These are phyloP conservation scores for Delitschia confertaspora DNA, from an alignment of 495 filamentous ascomycete species.

Conservation along the genomic window DNA sequence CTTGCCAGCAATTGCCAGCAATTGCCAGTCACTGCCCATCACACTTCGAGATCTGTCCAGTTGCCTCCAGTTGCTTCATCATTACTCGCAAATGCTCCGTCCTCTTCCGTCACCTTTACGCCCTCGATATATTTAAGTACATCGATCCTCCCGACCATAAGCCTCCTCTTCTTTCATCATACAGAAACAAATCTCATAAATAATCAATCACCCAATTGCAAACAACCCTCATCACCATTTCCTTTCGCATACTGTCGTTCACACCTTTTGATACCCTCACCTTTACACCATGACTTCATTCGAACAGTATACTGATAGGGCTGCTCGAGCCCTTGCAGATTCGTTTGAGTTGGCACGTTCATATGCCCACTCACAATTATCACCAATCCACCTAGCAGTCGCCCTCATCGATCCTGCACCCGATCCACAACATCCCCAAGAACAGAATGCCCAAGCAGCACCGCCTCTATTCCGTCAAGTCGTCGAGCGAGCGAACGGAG, in stretches of 20 bases:
- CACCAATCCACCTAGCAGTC: conserved; percentile 81
- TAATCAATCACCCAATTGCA: conserved; percentile 1
- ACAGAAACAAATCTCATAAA: background rate
- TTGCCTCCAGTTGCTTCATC: conserved; percentile 9
- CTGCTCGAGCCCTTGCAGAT: conserved; percentile 77
- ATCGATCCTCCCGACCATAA: background rate
- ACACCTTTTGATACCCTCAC: background rate
- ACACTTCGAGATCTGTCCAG: too few relatives aligned
- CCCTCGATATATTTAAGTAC: conserved; percentile 10
- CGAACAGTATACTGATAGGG: conserved; percentile 87
- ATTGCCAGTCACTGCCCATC: too few relatives aligned
- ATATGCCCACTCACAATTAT: conserved; percentile 82
- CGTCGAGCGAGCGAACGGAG: conserved; percentile 85
- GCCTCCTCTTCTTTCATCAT: background rate
- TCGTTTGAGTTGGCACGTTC: conserved; percentile 73
- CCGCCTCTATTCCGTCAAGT: conserved; percentile 85
- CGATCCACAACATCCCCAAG: conserved; percentile 69
- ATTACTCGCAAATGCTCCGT: background rate
- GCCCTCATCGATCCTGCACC: conserved; percentile 74
- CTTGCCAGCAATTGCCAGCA: conserved; percentile 8
- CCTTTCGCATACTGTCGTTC: too few relatives aligned
- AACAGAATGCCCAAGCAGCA: conserved; percentile 46
- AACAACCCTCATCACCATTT: too few relatives aligned
- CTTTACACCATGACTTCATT: conserved; percentile 35
- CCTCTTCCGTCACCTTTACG: too few relatives aligned